Evolutionary conservation across 2,329 filamentous ascomycete species (phyloP), one percentile per base, ranked within the genome.

Genomic region (Aureobasidium leucospermi): DNA sequence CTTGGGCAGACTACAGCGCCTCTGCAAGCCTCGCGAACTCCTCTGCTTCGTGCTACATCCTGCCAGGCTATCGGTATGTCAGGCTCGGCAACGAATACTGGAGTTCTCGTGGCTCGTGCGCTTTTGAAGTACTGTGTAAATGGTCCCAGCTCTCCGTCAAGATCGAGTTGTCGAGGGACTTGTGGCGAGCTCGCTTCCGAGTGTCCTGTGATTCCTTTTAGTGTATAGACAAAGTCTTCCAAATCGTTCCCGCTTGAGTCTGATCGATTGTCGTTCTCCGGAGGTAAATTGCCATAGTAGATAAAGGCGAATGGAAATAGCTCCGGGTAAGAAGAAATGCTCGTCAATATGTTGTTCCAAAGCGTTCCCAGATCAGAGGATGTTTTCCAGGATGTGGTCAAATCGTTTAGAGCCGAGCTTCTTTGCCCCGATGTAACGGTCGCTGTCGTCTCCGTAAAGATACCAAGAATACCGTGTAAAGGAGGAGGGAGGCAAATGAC

Each of bases 401-500:
- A 23, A 5, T 36, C 39, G n/a, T 45, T 28, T 8, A 56, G 7
- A 10, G 29, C 29, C 1, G 10, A 15, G 8, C 9, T 11, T n/a
- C 52, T 32, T 28, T 36, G 45, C 1, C 36, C 52, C 4, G 11
- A 9, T 28, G 52, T 39, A 9, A 36, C 31, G 10, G 6, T 28
- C n/a, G 28, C 39, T 11, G 52, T 34, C 3, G n/a, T 56, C 11
- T 56, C 52, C 1, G 3, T 43, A 10, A 56, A 45, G 3, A n/a
- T 43, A 7, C 52, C 52, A 10, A 56, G 52, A 16, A 45, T 45
- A 45, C 52, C 52, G 1, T 45, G 8, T 13, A 56, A 11, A 34
- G 52, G 52, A 11, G 52, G 52, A 43, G 52, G 52, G 4, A 56
- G 39, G 29, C 52, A 56, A 11, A 56, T 45, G 9, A 56, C 52